Conservation (phyloP, 352 stramenopile species). For the Globisporangium paroecandrum region DNA sequence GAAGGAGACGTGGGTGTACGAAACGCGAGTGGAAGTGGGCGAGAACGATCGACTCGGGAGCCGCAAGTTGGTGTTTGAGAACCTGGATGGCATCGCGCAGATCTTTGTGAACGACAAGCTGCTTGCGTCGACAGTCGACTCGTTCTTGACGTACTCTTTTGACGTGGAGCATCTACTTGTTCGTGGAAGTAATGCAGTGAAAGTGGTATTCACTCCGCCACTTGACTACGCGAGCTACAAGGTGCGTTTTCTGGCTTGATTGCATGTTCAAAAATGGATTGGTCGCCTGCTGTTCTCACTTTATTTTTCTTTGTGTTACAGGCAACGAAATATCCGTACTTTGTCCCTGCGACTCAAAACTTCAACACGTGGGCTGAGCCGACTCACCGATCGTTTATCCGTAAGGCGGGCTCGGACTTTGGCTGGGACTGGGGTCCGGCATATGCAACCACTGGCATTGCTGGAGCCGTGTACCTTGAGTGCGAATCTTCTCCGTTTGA, state of each 20-base stretch:
- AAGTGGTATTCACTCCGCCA: constrained; percentile 54
- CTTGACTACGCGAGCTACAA: constrained; percentile 45
- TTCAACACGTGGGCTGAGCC: constrained; percentile 81
- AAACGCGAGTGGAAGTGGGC: constrained; percentile 38
- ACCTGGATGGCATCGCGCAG: constrained; percentile 63
- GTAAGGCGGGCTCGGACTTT: constrained; percentile 86
- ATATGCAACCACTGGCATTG: constrained; percentile 61
- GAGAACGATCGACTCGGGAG: constrained; percentile 2
- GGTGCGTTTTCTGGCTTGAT: constrained; percentile 17
- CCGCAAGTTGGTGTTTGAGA: constrained; percentile 52
- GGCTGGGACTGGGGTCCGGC: constrained; percentile 87
- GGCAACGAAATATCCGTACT: constrained; percentile 69
- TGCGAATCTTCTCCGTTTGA: constrained; percentile 17
- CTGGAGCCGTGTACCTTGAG: constrained; percentile 49
- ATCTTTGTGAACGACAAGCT: constrained; percentile 61
- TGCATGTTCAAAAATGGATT: not conserved
- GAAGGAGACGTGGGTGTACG: constrained; percentile 70
- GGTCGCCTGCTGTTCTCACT: not conserved
- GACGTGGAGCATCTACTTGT: constrained; percentile 24
- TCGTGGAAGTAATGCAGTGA: constrained; percentile 40
- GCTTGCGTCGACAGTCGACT: constrained; percentile 50
- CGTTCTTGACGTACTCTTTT: constrained; percentile 63
- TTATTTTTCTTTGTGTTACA: constrained; percentile 14
- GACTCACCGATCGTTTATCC: constrained; percentile 71
- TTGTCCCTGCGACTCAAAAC: constrained; percentile 68